Evolutionary conservation across 2,329 filamentous ascomycete species (phyloP), one percentile per base, ranked within the genome.

Genomic region (Davidsoniella australis): DNA sequence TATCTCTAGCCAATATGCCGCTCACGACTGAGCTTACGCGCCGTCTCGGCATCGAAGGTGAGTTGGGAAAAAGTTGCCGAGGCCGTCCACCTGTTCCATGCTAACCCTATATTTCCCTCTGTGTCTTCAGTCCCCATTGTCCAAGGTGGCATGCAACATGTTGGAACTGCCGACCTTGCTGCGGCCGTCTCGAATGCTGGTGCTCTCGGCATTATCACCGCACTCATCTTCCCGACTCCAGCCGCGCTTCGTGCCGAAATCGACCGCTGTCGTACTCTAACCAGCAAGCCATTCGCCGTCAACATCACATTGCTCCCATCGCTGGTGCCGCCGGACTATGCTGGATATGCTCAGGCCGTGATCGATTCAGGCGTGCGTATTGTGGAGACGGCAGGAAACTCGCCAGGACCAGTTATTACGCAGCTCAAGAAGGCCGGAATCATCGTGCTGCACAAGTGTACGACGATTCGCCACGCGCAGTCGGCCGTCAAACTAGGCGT

Each of bases 391-490:
- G 87, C 87, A 1, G 87, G 87, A 48, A 94, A 94, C 70, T 71
- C 68, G 47, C 91, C 91, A 0, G 91, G 87, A 1, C 87, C 88
- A 3, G 81, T 98, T 55, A 96, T 98, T 64, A 72, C 76, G 61
- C 77, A 86, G 69, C 74, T 98, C 49, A 98, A 96, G 69, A 75
- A 75, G 54, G 83, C 80, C 5, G 78, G 78, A 50, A 75, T 76
- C 59, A 89, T 75, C 50, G 79, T 98, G 58, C 70, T 98, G 50
- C 91, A 98, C 75, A 98, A 98, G 69, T 96, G 91, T 71, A 98
- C 91, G 7, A 93, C 86, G 4, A 94, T 98, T 66, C 73, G 87
- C 49, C 91, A 98, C 63, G 91, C 91, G 17, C 77, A 86, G 64
- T 87, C 82, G 56, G 91, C 91, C 45, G 75, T 94, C 52, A 94